Evolutionary conservation across 305 asterid species (phyloP).

Genomic region (Fraxinus greggii): DNA sequence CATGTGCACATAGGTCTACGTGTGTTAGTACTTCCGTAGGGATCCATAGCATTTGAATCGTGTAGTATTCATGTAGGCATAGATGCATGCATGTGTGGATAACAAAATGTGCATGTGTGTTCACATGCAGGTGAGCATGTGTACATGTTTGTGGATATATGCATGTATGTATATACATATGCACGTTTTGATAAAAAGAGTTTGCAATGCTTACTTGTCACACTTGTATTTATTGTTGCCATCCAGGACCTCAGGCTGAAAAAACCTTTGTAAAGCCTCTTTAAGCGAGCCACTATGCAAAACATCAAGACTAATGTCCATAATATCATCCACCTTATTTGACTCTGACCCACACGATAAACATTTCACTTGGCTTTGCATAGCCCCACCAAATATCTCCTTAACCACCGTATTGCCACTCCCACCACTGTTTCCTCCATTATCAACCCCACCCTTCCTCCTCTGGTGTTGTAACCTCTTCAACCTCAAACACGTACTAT

Average conservation of each 20-base stretch:
- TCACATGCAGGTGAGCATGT: not conserved
- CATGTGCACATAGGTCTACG: not conserved
- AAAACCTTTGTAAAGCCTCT: constrained; percentile 80
- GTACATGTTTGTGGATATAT: not conserved
- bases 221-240: constrained; percentile 93
- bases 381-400: constrained; percentile 92
- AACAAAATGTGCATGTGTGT: not conserved
- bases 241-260: constrained; percentile 90
- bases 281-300: constrained; percentile 75
- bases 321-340: constrained; percentile 91
- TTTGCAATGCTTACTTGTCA: constrained; percentile 57
- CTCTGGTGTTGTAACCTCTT: constrained; percentile 71
- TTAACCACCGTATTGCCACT: constrained; percentile 68
- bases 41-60: not conserved
- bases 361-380: constrained; percentile 95
- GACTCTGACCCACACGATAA: constrained; percentile 94
- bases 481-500: constrained; percentile 82
- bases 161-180: not conserved
- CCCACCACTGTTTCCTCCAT: constrained; percentile 52
- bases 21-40: no score
- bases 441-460: constrained; percentile 48
- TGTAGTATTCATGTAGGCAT: not conserved
- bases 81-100: not conserved
- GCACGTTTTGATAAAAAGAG: not conserved
- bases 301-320: constrained; percentile 96